phyloP scores from a whole-genome alignment of 2,329 filamentous ascomycete species.

The Lasiodiplodia theobromae region DNA sequence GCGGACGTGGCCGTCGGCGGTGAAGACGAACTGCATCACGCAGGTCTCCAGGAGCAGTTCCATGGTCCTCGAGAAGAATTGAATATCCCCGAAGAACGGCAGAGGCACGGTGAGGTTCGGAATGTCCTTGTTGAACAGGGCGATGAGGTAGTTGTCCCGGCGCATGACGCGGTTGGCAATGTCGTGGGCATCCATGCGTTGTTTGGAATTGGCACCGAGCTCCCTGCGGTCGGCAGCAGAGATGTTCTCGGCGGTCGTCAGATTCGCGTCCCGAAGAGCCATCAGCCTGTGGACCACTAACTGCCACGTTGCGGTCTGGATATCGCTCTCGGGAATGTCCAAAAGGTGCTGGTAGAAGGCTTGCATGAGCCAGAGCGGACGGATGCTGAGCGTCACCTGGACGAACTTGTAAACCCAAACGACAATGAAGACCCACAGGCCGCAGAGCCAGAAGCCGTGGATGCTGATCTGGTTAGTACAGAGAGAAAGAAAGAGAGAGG shows the following conservation, averaged over 20 bases:
- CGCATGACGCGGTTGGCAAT: conserved; percentile 98
- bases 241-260: conserved; percentile 74
- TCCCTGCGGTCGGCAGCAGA: conserved; percentile 66
- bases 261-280: conserved; percentile 82
- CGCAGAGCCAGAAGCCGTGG: conserved; percentile 77
- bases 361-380: conserved; percentile 67
- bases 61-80: conserved; percentile 86
- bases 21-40: conserved; percentile 93
- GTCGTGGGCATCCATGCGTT: conserved; percentile 93
- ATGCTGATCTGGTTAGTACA: conserved; percentile 58
- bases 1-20: conserved; percentile 80
- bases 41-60: conserved; percentile 92
- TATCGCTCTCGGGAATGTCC: conserved; percentile 82
- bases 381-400: conserved; percentile 19
- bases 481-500: too few relatives aligned
- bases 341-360: conserved; percentile 86
- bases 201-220: conserved; percentile 85
- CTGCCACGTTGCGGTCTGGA: conserved; percentile 95
- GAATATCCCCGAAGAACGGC: conserved; percentile 79
- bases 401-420: conserved; percentile 78
- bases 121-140: conserved; percentile 96
- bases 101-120: conserved; percentile 85
- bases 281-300: conserved; percentile 87
- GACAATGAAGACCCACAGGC: conserved; percentile 84
- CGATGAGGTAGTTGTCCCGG: conserved; percentile 95